A percentile compares a stretch with the other conserved stretches of the same genome.
Evolutionary conservation across 1,284 basidiomycete species (phyloP).

Genomic region (Stereum hirsutum): DNA sequence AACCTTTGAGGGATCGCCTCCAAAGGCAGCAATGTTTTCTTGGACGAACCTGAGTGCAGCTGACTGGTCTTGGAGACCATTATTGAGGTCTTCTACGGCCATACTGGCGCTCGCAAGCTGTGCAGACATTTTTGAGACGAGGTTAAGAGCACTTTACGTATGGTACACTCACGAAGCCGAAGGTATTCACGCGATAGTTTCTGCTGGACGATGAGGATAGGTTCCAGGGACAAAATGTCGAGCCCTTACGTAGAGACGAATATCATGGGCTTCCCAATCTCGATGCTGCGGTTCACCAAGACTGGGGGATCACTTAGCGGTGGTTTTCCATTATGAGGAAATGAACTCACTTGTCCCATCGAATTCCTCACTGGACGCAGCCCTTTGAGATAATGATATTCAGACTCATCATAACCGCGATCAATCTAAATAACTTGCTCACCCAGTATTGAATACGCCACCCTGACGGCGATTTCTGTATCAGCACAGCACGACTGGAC

Average conservation of each 20-base stretch:
- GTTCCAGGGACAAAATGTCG: background rate
- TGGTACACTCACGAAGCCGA: conserved; percentile 40
- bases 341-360: too few species aligned
- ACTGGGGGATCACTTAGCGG: conserved; percentile 20
- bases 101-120: conserved; percentile 43
- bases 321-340: too few species aligned
- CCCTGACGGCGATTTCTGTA: conserved; percentile 29
- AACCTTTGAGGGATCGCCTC: conserved; percentile 54
- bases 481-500: background rate
- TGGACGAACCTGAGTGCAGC: conserved; percentile 50
- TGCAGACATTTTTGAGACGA: conserved; percentile 1
- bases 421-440: too few species aligned
- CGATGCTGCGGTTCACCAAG: conserved; percentile 37
- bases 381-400: too few species aligned
- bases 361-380: too few species aligned
- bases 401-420: too few species aligned
- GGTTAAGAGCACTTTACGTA: conserved; percentile 1
- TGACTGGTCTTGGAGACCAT: conserved; percentile 47
- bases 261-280: conserved; percentile 39
- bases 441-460: conserved; percentile 40
- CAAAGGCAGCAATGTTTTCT: conserved; percentile 52
- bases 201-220: conserved; percentile 25
- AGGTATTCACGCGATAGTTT: conserved; percentile 50
- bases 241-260: conserved; percentile 41
- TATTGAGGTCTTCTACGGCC: conserved; percentile 40